Base-by-base conservation (phyloP, 345 rosid species). In the Camelina sativa region DNA sequence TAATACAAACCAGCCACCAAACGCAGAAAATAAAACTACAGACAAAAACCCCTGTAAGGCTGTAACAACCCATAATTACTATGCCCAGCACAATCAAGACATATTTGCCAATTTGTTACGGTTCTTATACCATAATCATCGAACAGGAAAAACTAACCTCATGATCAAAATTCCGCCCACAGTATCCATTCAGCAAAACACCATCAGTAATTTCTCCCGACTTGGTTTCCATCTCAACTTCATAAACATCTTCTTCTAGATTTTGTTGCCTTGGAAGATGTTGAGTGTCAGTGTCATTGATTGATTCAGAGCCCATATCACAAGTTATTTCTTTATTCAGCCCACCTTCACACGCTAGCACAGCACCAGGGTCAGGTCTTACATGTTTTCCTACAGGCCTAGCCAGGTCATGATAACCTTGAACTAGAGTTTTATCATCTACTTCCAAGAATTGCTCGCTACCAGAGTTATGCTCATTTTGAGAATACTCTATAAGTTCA, bases 51-150 rank as follows among this genome's bases (percentile, higher is more conserved):
- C 88, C 30, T 28, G 4, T 28, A 28, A 28, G 30, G 30, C 30
- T 88, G 90, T 80, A 83, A 86, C 79, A 85, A 76, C 69, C 73
- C 80, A 81, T 30, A 51, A 72, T 73, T 85, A 82, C 85, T 74
- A 82, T 64, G 30, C 56, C 81, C 82, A 58, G 71, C 70, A 73
- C 78, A 62, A 80, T 62, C 54, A 64, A 15, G 47, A 47, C 76
- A 46, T 57, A 65, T 44, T 61, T 75, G 34, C 73, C 76, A 47
- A 64, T 54, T 83, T 81, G 9, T 50, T 73, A 56, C 65, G 4
- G 15, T 19, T 70, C 22, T 47, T 71, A 80, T 68, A 79, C 43
- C 64, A 73, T 75, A 62, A 76, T 59, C 72, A 82, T 72, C 74
- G 40, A 63, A 78, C 43, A 54, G 59, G 66, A 82, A 65, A 72